Percentiles rank a stretch among this genome's conserved stretches.
phyloP scores from a whole-genome alignment of 257 asterid genomes.

The Cynanchum wilfordii region DNA sequence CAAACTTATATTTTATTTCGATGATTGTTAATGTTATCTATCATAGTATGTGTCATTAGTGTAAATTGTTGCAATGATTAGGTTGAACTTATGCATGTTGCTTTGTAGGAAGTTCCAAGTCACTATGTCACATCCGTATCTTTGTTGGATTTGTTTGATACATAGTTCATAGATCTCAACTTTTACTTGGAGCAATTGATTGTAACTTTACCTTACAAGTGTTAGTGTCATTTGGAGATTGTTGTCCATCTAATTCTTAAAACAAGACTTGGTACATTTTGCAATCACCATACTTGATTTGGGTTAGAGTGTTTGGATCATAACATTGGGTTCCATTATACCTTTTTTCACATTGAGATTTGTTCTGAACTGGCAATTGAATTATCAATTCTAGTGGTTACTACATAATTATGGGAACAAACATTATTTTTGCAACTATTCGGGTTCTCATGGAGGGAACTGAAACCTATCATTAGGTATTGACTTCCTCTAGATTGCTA shows the following conservation, averaged over 20 bases:
- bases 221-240: not conserved
- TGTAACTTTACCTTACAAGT: not conserved
- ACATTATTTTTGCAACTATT: not conserved
- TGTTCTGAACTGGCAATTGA: not conserved
- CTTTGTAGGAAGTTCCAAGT: not conserved
- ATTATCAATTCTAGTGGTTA: not conserved
- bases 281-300: not conserved
- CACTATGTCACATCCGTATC: not conserved
- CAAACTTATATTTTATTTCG: not conserved
- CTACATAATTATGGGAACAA: not conserved
- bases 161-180: not conserved
- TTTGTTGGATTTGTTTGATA: constrained; percentile 1
- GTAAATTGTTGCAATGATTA: not conserved
- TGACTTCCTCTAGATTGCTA: not conserved
- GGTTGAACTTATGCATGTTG: not conserved
- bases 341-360: not conserved
- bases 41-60: not conserved
- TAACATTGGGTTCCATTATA: not conserved
- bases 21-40: not conserved
- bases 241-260: not conserved
- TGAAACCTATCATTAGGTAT: not conserved
- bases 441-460: not conserved
- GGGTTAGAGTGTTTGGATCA: not conserved
- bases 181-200: not conserved
- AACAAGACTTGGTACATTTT: not conserved